phyloP scores from a whole-genome alignment of 768 basidiomycete species.

The Termitomyces sp. region DNA sequence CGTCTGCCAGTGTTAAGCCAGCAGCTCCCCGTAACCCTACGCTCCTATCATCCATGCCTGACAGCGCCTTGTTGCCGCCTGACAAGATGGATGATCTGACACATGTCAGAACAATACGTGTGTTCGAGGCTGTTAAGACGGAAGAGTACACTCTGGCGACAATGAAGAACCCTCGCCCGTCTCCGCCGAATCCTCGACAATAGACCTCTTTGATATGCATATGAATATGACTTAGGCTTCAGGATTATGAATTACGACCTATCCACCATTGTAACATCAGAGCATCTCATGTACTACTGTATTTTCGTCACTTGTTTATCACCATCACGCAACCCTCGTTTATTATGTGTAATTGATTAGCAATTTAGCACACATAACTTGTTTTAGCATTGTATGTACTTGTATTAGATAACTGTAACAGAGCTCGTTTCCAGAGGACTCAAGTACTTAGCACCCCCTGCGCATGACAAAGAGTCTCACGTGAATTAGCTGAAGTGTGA shows the following conservation, averaged over 20 bases:
- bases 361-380: background rate
- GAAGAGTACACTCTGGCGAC: slow-evolving; percentile 16
- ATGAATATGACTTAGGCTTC: slow-evolving; percentile 1
- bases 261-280: slow-evolving; percentile 1
- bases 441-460: too few relatives aligned
- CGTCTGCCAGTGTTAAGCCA: slow-evolving; percentile 6
- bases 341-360: background rate
- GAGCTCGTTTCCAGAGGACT: background rate
- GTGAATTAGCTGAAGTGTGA: too few relatives aligned
- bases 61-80: background rate
- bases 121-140: slow-evolving; percentile 45
- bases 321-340: background rate
- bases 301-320: slow-evolving; percentile 1
- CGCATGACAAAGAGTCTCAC: slow-evolving; percentile 2
- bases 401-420: background rate
- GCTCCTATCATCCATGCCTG: slow-evolving; percentile 9
- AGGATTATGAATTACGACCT: background rate
- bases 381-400: background rate
- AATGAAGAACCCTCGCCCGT: slow-evolving; percentile 16
- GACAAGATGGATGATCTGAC: slow-evolving; percentile 33
- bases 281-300: slow-evolving; percentile 6
- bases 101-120: slow-evolving; percentile 46
- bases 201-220: background rate
- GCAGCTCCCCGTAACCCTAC: slow-evolving; percentile 12
- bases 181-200: slow-evolving; percentile 13